These are phyloP conservation scores for Nicotiana tomentosiformis DNA, from an alignment of 257 asterid species.

Conservation along the genomic window DNA sequence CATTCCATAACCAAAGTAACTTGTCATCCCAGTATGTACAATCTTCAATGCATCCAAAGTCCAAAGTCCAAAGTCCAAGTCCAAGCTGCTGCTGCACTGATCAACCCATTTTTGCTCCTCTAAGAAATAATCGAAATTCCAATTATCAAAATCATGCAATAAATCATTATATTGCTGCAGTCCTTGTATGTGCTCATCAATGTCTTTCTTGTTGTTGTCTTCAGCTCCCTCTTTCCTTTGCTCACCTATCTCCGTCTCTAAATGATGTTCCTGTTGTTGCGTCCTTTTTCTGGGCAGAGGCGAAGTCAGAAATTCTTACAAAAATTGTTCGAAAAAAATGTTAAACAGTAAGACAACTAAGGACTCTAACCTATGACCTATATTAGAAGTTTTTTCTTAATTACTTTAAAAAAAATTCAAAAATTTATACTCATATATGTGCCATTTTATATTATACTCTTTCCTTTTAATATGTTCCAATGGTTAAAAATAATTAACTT, in stretches of 20 bases:
- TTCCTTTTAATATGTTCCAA: too few relatives aligned
- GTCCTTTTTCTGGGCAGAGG: not conserved
- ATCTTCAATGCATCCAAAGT: not conserved
- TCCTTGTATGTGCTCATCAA: not conserved
- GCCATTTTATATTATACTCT: too few relatives aligned
- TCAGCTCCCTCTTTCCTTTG: not conserved
- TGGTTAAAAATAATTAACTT: too few relatives aligned
- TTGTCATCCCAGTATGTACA: not conserved
- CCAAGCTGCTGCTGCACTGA: too few relatives aligned
- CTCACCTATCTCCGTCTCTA: not conserved
- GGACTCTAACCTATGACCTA: too few relatives aligned
- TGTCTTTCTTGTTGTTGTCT: not conserved
- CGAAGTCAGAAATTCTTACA: not conserved
- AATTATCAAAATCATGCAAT: not conserved
- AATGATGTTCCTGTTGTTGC: not conserved
- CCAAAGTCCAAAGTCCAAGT: not conserved
- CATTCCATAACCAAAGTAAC: not conserved
- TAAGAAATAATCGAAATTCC: not conserved
- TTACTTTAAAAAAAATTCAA: too few relatives aligned
- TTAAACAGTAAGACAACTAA: not conserved
- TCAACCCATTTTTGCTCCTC: not conserved
- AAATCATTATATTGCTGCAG: not conserved
- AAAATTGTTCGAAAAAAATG: not conserved
- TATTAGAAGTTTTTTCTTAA: too few relatives aligned
- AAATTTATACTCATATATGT: too few relatives aligned